phyloP scores from a whole-genome alignment of 108 stramenopile species.

The Nitzschia inconspicua region DNA sequence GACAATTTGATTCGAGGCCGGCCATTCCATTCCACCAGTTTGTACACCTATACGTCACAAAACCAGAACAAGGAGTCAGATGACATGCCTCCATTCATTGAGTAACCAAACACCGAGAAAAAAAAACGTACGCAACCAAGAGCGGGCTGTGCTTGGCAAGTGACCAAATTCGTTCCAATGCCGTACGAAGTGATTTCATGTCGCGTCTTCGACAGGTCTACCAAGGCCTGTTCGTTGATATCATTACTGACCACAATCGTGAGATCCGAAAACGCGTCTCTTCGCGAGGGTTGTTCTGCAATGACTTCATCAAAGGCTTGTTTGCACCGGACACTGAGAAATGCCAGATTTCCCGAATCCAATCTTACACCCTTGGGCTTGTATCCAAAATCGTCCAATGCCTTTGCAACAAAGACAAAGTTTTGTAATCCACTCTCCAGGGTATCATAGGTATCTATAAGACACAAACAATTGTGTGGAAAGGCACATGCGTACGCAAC shows the following conservation, averaged over 20 bases:
- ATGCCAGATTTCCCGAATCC: constrained; percentile 94
- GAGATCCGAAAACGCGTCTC: constrained; percentile 48
- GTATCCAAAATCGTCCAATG: constrained; percentile 87
- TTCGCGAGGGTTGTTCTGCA: not conserved
- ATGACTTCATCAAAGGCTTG: constrained; percentile 45
- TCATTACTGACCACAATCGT: constrained; percentile 96
- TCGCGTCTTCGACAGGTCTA: constrained; percentile 68
- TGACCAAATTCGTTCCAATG: constrained; percentile 96
- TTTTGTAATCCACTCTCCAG: constrained; percentile 90
- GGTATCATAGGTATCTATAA: constrained; percentile 98
- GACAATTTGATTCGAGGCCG: constrained; percentile 92
- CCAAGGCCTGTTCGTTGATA: constrained; percentile 91
- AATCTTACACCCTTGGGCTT: constrained; percentile 89
- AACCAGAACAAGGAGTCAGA: too few relatives aligned
- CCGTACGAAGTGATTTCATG: constrained; percentile 96
- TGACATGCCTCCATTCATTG: too few relatives aligned
- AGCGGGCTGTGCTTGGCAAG: constrained; percentile 98
- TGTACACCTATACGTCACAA: too few relatives aligned
- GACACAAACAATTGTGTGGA: constrained; percentile 89
- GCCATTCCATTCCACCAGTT: constrained; percentile 85
- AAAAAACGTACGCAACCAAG: constrained; percentile 99
- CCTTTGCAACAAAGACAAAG: constrained; percentile 89
- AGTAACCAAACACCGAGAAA: too few relatives aligned
- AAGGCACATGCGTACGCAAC: constrained; percentile 93
- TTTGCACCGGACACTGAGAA: constrained; percentile 69